Conservation (phyloP, 2,329 filamentous ascomycete species). For the Diaporthe sp. region DNA sequence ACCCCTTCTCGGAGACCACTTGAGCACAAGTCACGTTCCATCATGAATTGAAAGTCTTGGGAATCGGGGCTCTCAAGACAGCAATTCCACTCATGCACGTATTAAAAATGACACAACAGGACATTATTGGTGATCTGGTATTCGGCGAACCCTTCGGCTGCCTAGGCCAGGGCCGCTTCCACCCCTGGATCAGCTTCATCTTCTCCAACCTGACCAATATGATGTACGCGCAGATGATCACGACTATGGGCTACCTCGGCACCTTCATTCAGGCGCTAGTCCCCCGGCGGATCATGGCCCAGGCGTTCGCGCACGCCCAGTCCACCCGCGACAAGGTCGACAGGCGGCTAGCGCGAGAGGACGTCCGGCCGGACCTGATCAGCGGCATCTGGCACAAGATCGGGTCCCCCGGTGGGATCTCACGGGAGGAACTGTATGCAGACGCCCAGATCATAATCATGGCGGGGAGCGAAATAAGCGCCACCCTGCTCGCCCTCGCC, state of each 20-base stretch:
- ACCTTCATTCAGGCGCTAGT: constrained; percentile 32
- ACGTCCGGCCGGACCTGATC: constrained; percentile 33
- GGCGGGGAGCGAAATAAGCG: constrained; percentile 37
- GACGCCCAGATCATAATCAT: constrained; percentile 35
- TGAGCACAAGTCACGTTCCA: too few relatives aligned
- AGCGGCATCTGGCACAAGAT: constrained; percentile 27
- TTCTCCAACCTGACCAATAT: constrained; percentile 39
- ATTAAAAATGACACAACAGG: constrained; percentile 12
- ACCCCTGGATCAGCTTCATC: constrained; percentile 41
- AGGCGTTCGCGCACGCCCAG: constrained; percentile 33
- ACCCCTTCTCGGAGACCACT: not conserved
- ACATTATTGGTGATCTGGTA: constrained; percentile 41
- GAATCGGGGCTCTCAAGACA: too few relatives aligned
- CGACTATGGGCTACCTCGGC: constrained; percentile 32
- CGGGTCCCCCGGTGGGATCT: constrained; percentile 26
- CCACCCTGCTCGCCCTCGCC: constrained; percentile 35
- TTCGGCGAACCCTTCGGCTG: constrained; percentile 42
- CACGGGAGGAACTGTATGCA: constrained; percentile 33
- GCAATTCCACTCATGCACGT: not conserved
- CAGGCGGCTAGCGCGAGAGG: constrained; percentile 31
- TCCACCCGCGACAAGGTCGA: constrained; percentile 36
- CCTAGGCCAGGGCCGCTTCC: constrained; percentile 37
- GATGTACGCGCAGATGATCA: constrained; percentile 37
- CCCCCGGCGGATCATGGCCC: constrained; percentile 28
- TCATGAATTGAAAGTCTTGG: too few relatives aligned